phyloP scores from a whole-genome alignment of 495 filamentous ascomycete genomes.

The Neurospora tetraspora region DNA sequence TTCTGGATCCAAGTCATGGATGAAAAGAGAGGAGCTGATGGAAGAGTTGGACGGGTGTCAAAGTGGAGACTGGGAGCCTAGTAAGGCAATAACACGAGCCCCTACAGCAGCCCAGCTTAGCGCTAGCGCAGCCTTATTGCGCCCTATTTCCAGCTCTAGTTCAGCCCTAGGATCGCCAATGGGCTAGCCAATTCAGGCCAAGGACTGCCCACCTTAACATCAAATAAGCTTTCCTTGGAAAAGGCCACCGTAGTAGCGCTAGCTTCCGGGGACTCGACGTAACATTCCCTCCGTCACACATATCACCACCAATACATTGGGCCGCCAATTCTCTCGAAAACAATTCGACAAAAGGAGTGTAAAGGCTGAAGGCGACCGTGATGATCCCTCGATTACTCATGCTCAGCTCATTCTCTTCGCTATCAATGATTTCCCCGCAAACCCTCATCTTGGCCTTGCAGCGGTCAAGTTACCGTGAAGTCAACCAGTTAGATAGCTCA shows the following conservation, averaged over 20 bases:
- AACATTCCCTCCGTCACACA: too few species aligned
- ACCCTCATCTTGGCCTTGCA: background rate
- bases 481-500: background rate
- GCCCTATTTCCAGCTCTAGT: background rate
- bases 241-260: background rate
- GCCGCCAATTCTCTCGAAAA: too few species aligned
- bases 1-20: background rate
- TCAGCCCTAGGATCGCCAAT: background rate
- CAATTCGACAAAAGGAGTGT: background rate
- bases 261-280: background rate
- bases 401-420: background rate
- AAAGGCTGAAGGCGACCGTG: background rate
- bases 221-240: background rate
- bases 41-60: background rate
- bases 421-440: background rate
- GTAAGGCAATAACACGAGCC: background rate
- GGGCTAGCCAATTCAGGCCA: background rate
- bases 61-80: background rate
- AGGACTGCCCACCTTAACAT: background rate
- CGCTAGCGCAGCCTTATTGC: background rate
- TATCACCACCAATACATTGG: background rate
- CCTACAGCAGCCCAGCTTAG: background rate
- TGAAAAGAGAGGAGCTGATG: background rate
- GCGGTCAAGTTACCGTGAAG: background rate
- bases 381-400: background rate